phyloP scores from a whole-genome alignment of 495 filamentous ascomycete species.

The Hypoxylon perforatum region DNA sequence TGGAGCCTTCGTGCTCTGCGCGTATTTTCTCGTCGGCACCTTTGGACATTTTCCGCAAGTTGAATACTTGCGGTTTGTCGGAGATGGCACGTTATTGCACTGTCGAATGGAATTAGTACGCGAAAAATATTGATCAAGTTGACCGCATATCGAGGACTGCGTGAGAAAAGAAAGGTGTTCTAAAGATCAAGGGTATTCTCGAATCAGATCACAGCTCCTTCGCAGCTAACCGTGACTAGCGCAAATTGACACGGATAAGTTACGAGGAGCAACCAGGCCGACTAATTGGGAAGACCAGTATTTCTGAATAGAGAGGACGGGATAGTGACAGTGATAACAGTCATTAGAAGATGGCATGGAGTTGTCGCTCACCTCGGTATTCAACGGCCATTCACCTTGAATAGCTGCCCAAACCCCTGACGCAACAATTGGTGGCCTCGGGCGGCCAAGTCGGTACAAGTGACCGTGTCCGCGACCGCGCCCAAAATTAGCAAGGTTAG shows the following conservation, averaged over 20 bases:
- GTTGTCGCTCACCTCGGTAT: conserved; percentile 34
- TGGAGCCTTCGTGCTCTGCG: conserved; percentile 54
- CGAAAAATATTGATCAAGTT: not conserved
- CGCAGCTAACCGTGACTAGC: not conserved
- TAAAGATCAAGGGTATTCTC: not conserved
- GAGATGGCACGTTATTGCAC: conserved; percentile 23
- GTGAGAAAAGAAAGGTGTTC: not conserved
- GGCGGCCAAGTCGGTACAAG: conserved; percentile 28
- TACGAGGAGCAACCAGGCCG: conserved; percentile 1
- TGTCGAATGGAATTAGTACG: conserved; percentile 17
- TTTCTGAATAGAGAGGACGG: not conserved
- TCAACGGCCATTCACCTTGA: conserved; percentile 24
- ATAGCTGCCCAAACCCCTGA: conserved; percentile 43
- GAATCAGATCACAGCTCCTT: not conserved
- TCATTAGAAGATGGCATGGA: not conserved
- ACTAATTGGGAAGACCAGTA: conserved; percentile 21
- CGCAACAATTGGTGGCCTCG: conserved; percentile 40
- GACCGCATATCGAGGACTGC: not conserved
- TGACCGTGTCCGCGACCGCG: conserved; percentile 30
- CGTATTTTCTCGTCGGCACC: conserved; percentile 48
- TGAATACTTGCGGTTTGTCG: conserved; percentile 18
- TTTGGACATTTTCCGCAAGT: conserved; percentile 51
- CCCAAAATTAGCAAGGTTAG: conserved; percentile 15
- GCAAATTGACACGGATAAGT: not conserved
- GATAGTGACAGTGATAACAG: not conserved